Conservation (phyloP, 371 early-diverging fungal species). For the Mortierella sp. region DNA sequence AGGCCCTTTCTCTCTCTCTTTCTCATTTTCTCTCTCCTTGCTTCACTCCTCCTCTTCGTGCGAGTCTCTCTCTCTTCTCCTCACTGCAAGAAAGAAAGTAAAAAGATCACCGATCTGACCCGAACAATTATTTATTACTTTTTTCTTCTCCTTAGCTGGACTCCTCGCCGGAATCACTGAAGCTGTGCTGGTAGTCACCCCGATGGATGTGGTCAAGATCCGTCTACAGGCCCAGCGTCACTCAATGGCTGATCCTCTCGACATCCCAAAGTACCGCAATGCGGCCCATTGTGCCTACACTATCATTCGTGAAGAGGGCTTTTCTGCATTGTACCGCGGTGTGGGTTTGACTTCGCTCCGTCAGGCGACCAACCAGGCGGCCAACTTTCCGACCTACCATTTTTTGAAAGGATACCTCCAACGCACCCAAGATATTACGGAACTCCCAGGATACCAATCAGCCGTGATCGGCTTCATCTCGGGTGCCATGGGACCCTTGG, state of each 20-base stretch:
- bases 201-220: constrained; percentile 98
- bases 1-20: constrained; percentile 23
- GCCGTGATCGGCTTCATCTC: constrained; percentile 92
- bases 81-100: constrained; percentile 7
- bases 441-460: constrained; percentile 94
- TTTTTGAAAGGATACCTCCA: constrained; percentile 83
- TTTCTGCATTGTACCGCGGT: constrained; percentile 94
- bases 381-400: constrained; percentile 98
- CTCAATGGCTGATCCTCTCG: constrained; percentile 96
- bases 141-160: constrained; percentile 72
- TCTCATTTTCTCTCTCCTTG: constrained; percentile 8
- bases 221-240: constrained; percentile 96
- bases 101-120: not conserved
- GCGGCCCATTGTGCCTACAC: constrained; percentile 93
- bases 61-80: not conserved
- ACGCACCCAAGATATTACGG: constrained; percentile 76
- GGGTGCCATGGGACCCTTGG: constrained; percentile 97
- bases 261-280: constrained; percentile 96
- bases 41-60: not conserved
- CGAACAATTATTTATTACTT: not conserved
- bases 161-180: constrained; percentile 97
- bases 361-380: constrained; percentile 98
- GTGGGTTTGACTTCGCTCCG: constrained; percentile 94
- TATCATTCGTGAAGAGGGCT: constrained; percentile 93
- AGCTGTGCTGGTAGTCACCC: constrained; percentile 96